Conservation (phyloP, 148 eudicot species). For the Vaccinium macrocarpon region DNA sequence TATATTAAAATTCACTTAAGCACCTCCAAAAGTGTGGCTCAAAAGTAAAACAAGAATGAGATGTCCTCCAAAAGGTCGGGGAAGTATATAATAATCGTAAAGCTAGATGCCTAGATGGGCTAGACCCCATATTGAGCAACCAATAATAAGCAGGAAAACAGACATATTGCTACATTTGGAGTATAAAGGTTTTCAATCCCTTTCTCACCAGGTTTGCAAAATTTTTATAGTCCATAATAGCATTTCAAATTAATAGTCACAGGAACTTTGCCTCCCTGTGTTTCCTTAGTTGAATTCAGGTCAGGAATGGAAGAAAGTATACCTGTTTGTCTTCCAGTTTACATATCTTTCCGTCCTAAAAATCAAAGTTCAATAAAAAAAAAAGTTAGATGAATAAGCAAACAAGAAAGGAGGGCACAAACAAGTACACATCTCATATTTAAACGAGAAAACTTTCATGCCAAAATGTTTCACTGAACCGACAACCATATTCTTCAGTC, state of each 20-base stretch:
- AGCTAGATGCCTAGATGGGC: background rate
- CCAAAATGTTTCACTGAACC: background rate
- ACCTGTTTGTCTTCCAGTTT: conserved; percentile 79
- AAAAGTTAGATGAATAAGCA: background rate
- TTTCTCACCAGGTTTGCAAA: background rate
- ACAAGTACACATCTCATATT: background rate
- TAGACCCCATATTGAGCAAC: background rate
- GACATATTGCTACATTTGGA: background rate
- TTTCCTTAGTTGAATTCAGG: background rate
- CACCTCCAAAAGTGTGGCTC: background rate
- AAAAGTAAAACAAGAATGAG: background rate
- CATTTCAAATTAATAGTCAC: background rate
- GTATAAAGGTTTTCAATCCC: background rate
- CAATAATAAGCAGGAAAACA: background rate
- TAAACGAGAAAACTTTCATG: background rate
- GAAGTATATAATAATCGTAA: background rate
- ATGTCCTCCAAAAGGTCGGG: background rate
- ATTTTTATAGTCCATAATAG: background rate
- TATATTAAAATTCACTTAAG: too few species aligned
- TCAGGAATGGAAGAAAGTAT: conserved; percentile 9
- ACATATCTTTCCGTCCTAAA: conserved; percentile 65
- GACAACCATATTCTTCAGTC: background rate
- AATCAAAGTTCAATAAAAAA: conserved; percentile 12
- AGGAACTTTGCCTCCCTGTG: background rate
- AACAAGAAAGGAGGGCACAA: background rate